These are phyloP conservation scores for Gentiana straminea DNA, from an alignment of 257 asterid genomes.

Conservation along the genomic window DNA sequence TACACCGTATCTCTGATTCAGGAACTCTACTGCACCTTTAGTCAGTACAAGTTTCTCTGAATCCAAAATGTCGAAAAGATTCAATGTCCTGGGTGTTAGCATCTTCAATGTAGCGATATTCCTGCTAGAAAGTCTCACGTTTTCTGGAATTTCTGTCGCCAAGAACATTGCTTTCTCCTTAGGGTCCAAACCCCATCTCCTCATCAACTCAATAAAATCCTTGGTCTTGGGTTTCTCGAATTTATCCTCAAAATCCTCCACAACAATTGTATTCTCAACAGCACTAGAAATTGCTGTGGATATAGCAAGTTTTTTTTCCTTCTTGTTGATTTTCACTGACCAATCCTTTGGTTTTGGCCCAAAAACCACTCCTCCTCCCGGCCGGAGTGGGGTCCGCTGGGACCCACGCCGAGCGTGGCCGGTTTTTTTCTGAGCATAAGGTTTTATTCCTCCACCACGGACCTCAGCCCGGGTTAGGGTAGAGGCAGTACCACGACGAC, in stretches of 20 bases:
- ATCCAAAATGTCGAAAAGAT: slow-evolving; percentile 82
- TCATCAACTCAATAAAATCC: slow-evolving; percentile 66
- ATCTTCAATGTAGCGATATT: slow-evolving; percentile 72
- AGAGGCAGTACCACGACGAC: slow-evolving; percentile 93
- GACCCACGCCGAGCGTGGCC: slow-evolving; percentile 94
- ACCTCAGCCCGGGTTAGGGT: slow-evolving; percentile 94
- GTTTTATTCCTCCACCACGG: slow-evolving; percentile 83
- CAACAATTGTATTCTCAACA: slow-evolving; percentile 48
- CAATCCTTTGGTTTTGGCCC: slow-evolving; percentile 97
- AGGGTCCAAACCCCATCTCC: slow-evolving; percentile 80
- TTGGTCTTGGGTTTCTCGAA: slow-evolving; percentile 86
- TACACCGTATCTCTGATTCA: slow-evolving; percentile 76
- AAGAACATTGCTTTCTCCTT: slow-evolving; percentile 69
- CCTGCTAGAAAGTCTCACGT: slow-evolving; percentile 58
- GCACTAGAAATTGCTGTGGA: slow-evolving; percentile 90
- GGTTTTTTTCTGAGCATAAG: slow-evolving; percentile 81
- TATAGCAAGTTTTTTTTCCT: slow-evolving; percentile 78
- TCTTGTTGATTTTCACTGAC: slow-evolving; percentile 76
- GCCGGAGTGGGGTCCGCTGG: slow-evolving; percentile 79
- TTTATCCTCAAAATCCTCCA: slow-evolving; percentile 67
- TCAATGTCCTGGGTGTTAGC: slow-evolving; percentile 88
- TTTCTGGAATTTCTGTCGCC: slow-evolving; percentile 70
- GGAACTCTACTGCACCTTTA: slow-evolving; percentile 59
- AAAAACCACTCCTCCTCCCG: slow-evolving; percentile 89
- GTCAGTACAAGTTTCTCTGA: slow-evolving; percentile 68